Evolutionary conservation across 345 rosid species (phyloP).

Genomic region (Citrus unshiu): DNA sequence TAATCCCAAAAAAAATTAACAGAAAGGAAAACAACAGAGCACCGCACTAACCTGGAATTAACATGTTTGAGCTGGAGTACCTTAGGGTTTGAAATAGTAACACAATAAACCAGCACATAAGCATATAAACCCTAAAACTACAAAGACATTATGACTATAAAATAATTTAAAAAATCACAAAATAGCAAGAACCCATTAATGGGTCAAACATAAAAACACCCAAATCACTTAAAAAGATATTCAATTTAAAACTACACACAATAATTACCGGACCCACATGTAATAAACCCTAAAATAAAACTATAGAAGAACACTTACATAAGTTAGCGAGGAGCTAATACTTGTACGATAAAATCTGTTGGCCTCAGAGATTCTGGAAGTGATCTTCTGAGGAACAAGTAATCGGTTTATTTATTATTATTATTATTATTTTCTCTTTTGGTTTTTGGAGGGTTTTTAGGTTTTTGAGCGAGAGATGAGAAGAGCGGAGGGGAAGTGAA

Average conservation of each 20-base stretch:
- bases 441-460: background rate
- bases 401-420: too few relatives aligned
- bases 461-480: constrained; percentile 1
- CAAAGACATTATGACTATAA: too few relatives aligned
- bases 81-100: background rate
- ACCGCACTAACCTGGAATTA: background rate
- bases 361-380: background rate
- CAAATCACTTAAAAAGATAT: background rate
- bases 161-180: background rate
- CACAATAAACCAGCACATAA: background rate
- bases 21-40: background rate
- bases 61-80: background rate
- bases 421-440: background rate
- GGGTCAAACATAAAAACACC: background rate
- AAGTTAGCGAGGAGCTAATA: background rate
- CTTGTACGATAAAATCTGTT: background rate
- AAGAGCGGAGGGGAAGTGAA: background rate
- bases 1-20: background rate
- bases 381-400: background rate
- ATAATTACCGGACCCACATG: background rate
- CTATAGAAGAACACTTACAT: constrained; percentile 10
- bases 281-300: constrained; percentile 1
- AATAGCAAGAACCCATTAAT: background rate
- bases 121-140: background rate
- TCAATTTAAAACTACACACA: background rate